Evolutionary conservation across 345 rosid species (phyloP), one percentile per base, ranked within the genome.

Genomic region (Pistacia vera): DNA sequence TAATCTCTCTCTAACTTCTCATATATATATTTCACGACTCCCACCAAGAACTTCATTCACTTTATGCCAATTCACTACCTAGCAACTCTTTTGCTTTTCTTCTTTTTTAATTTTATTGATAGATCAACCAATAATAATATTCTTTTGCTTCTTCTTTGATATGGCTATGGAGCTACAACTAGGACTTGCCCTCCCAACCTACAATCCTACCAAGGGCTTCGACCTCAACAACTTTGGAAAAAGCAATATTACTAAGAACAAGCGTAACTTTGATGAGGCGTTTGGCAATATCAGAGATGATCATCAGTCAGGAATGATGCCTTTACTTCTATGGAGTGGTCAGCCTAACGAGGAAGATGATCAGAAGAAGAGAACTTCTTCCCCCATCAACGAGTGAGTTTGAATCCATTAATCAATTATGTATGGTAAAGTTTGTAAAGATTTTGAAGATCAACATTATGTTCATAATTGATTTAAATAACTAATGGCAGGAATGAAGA

Each of bases 131-230:
- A 30, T 30, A 38, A 5, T 41, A 68, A 33, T 11, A 51, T 12
- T 0, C 13, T 14, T 12, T 56, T 55, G 38, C 14, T 44, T 6
- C 33, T 56, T 46, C 28, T 22, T 62, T 52, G 11, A 46, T n/a
- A 86, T 86, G 92, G 90, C 86, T 16, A 86, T 86, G 92, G 92
- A 89, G 81, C 86, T 86, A 80, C 83, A 86, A 64, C 87, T 86
- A 0, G 82, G 84, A 17, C 90, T 86, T 58, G 77, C 88, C 44
- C 87, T 86, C 48, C 80, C 87, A 22, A 70, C 77, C 67, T 65
- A 74, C 57, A 52, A 75, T 61, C 20, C 66, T 17, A 46, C 22
- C 68, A 41, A 41, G 20, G 68, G 71, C 30, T 70, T 79, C 66
- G 77, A 80, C 73, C 25, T 80, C 36, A 82, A 82, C 77, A 20